Evolutionary conservation across 768 basidiomycete species (phyloP), one percentile per base, ranked within the genome.

Genomic region (Mycena floridula): DNA sequence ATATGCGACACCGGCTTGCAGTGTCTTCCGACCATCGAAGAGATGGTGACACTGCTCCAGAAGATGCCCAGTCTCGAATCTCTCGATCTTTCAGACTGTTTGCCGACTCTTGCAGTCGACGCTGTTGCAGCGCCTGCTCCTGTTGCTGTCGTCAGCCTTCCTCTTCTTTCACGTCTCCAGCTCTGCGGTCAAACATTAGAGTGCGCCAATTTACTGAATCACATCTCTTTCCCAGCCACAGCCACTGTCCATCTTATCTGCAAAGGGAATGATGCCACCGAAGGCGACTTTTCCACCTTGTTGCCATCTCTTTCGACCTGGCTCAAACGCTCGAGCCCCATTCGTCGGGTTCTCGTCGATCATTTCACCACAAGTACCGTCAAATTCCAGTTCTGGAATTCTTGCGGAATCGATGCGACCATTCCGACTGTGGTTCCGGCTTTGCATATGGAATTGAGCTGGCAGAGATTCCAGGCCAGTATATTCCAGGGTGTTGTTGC

Each of bases 41-140:
- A 65, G 37, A 52, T 74, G 21, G 42, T 63, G n/a, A 47, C 55
- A 20, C 57, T 58, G 13, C 62, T 75, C 7, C 41, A 56, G 15
- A 51, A 54, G 39, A 66, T 67, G 64, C 65, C 64, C 1, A 30
- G 38, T 37, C 55, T 72, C 9, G 58, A 54, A 37, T 49, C 56
- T 12, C 53, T 72, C n/a, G 54, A 65, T 45, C 55, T 72, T 4
- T 62, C 64, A 35, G 53, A 66, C 30, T 58, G 59, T 21, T 57
- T 72, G 5, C 67, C 68, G 11, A 50, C 51, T 12, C 48, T 59
- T 15, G 51, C 54, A 11, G 49, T 36, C 7, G 50, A 45, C 35
- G 37, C 37, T 13, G 30, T 40, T 8, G 21, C 44, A 8, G 36
- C 46, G 7, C 11, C 40, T 28, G 44, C 50, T 13, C 25, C 42